Evolutionary conservation across 345 rosid genomes (phyloP).

Genomic region (Syzygium aromaticum): DNA sequence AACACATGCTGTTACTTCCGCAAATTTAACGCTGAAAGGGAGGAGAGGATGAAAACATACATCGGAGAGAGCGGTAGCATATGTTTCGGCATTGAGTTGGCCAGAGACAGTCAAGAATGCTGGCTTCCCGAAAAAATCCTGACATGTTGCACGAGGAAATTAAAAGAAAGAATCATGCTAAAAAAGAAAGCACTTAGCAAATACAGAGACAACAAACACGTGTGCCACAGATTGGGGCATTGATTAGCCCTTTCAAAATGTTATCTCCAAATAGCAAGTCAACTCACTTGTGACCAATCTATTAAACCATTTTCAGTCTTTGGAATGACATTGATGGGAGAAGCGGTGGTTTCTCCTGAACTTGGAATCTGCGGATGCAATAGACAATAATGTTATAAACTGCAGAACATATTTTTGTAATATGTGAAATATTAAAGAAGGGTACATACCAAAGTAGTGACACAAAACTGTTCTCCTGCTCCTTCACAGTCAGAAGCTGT

Average conservation of each 20-base stretch:
- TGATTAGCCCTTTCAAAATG: background rate
- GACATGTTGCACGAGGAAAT: background rate
- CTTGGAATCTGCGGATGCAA: conserved; percentile 60
- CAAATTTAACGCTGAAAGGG: background rate
- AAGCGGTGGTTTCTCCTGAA: conserved; percentile 45
- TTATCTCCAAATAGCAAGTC: background rate
- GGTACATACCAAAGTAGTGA: conserved; percentile 75
- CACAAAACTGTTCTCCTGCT: conserved; percentile 98
- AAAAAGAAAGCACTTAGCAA: background rate
- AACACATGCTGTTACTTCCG: background rate
- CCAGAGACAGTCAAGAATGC: conserved; percentile 98
- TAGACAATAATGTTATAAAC: background rate
- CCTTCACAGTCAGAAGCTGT: conserved; percentile 98
- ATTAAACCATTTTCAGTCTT: conserved; percentile 66
- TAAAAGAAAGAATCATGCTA: background rate
- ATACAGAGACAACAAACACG: background rate
- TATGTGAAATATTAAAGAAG: background rate
- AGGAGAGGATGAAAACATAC: conserved; percentile 25
- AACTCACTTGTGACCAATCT: conserved; percentile 88
- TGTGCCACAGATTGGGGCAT: background rate
- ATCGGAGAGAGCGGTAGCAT: conserved; percentile 94
- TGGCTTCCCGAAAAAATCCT: conserved; percentile 98
- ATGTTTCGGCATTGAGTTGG: conserved; percentile 97
- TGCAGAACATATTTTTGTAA: background rate
- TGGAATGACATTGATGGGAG: conserved; percentile 57